phyloP scores from a whole-genome alignment of 192 early-diverging fungal species.

The Dimargaris cristalligena region DNA sequence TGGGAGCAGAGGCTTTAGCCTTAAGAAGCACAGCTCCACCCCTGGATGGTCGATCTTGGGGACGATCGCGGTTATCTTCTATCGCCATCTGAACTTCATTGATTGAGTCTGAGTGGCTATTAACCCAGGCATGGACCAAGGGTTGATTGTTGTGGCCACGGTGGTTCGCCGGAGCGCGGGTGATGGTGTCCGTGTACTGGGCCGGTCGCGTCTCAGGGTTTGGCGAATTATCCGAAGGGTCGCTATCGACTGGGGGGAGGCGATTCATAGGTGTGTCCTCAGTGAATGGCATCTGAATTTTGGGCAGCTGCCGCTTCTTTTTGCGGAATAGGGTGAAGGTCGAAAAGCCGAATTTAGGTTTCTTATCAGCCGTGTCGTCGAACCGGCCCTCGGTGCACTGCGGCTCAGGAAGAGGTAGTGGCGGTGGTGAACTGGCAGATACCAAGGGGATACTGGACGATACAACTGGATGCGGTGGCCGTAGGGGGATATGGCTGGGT shows the following conservation, averaged over 20 bases:
- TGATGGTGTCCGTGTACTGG: neutral
- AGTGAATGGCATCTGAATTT: neutral
- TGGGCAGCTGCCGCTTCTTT: conserved; percentile 3
- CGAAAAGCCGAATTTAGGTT: conserved; percentile 1
- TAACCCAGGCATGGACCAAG: no score
- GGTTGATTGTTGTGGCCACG: no score
- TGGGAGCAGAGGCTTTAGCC: neutral
- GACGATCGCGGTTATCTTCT: neutral
- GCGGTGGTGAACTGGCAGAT: neutral
- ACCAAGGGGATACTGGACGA: no score
- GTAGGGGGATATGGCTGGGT: neutral
- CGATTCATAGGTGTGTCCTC: neutral
- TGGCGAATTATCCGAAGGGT: neutral
- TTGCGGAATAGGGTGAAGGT: conserved; percentile 4
- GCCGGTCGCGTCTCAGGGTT: neutral
- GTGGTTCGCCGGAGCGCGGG: neutral
- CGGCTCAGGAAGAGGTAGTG: neutral
- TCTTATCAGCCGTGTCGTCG: neutral
- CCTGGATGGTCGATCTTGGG: no score
- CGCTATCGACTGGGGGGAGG: neutral
- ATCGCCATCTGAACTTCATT: no score
- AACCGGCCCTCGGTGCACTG: neutral
- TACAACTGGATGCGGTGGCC: neutral
- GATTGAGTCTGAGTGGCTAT: no score
- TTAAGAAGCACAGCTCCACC: no score